A percentile compares a stretch with the other conserved stretches of the same genome.
Conservation (phyloP, 2,329 filamentous ascomycete genomes). For the Bisporella sp. region DNA sequence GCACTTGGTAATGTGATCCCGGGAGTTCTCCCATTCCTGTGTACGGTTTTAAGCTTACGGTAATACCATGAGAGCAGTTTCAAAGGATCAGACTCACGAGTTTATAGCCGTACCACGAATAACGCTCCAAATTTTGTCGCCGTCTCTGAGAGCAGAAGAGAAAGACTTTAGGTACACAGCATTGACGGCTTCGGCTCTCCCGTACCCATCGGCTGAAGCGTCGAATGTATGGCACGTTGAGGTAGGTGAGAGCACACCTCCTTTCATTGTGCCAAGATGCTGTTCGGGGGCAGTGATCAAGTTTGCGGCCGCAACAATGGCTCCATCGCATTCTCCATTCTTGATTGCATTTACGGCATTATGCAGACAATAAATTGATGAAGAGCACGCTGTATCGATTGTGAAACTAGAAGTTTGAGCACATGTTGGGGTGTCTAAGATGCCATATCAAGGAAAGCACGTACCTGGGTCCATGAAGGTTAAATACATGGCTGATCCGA, state of each 20-base stretch:
- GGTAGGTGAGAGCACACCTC: slow-evolving; percentile 2
- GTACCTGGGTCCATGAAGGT: background rate
- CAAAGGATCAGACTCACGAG: background rate
- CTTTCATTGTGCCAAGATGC: slow-evolving; percentile 36
- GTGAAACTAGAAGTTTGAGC: background rate
- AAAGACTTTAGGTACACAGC: slow-evolving; percentile 53
- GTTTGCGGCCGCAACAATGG: slow-evolving; percentile 5
- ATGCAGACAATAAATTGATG: background rate
- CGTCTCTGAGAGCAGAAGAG: slow-evolving; percentile 47
- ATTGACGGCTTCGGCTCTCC: slow-evolving; percentile 53
- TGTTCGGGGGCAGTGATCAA: slow-evolving; percentile 19
- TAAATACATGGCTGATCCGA: too few species aligned
- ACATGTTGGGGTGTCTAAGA: background rate
- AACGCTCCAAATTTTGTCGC: slow-evolving; percentile 45
- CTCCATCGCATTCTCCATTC: background rate
- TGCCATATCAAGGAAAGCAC: background rate
- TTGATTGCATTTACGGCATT: background rate
- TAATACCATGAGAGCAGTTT: background rate
- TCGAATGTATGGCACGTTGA: slow-evolving; percentile 46
- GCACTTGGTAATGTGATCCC: background rate
- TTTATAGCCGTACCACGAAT: background rate
- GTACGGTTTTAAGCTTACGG: background rate
- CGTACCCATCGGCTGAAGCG: slow-evolving; percentile 53
- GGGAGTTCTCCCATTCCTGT: background rate
- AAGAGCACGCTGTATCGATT: background rate